A percentile compares a stretch with the other conserved stretches of the same genome.
Evolutionary conservation across 257 asterid genomes (phyloP).

Genomic region (Solanum chilense): DNA sequence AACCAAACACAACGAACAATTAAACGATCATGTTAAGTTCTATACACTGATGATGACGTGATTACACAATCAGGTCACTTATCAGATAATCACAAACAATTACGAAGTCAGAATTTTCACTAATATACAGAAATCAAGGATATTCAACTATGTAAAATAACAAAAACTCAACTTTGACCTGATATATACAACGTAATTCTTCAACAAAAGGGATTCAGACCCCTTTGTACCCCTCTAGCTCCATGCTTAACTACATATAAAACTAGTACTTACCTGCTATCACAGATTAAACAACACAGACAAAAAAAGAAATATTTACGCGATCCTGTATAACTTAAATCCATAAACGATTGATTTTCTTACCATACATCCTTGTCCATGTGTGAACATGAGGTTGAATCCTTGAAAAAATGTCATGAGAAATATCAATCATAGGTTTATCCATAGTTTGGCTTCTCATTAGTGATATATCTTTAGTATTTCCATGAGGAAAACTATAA

Average conservation of each 20-base stretch:
- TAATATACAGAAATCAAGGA: background rate
- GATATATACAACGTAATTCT: background rate
- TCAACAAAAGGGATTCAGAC: background rate
- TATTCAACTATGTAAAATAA: background rate
- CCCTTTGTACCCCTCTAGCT: background rate
- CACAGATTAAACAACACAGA: background rate
- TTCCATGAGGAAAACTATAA: constrained; percentile 56
- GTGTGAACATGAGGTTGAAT: constrained; percentile 52
- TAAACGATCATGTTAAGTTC: background rate
- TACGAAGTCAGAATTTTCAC: background rate
- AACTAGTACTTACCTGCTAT: background rate
- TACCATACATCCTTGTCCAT: constrained; percentile 57
- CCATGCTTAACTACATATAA: background rate
- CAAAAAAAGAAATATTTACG: background rate
- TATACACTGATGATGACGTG: background rate
- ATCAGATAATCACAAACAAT: background rate
- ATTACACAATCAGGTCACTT: background rate
- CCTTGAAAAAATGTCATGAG: constrained; percentile 46
- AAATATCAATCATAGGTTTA: constrained; percentile 37
- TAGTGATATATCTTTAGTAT: constrained; percentile 31
- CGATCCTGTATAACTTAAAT: background rate
- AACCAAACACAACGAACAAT: background rate
- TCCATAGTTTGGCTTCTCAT: constrained; percentile 35
- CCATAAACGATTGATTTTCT: background rate
- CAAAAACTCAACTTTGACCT: background rate